Evolutionary conservation across 352 stramenopile species (phyloP), one percentile per base, ranked within the genome.

Genomic region (Pythium graminicola): DNA sequence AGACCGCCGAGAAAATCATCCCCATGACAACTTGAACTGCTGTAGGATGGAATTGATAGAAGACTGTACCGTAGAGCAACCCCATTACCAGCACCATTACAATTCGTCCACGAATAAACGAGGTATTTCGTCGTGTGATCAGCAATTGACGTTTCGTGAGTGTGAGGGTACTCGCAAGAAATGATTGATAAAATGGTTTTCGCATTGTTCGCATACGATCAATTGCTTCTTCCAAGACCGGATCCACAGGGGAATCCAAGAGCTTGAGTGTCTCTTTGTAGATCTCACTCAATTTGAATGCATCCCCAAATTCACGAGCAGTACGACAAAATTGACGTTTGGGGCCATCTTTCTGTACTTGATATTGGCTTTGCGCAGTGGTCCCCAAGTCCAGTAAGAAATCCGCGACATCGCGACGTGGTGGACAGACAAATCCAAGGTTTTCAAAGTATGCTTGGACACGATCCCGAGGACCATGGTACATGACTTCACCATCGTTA

Each of bases 1-100:
- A 75, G n/a, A 87, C 62, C 6, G 68, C 50, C 1, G 67, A 50
- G 80, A 76, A 97, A 48, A 95, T 93, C 5, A 92, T 62, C 19
- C 89, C 85, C 44, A 95, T 73, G 27, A 81, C 55, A 31, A 74
- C 47, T 41, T 81, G 65, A 1, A 58, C 48, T 3, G 77, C 49
- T 3, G 64, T 67, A 4, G 63, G 49, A 14, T 78, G 58, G n/a
- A 75, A 60, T 2, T 83, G 44, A 54, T 72, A 82, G 39, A 85
- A 85, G 2, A 41, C 60, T 17, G 57, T 72, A 16, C 59, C 69
- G 43, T 81, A 70, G 14, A 84, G 61, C 3, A 85, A 32, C 2
- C 69, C 72, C 56, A 80, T 76, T 27, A 83, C 41, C 2, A 79
- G 41, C 0, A 66, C 43, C 67, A 76, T 79, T 26, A 70, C 26